phyloP scores from a whole-genome alignment of 2,329 filamentous ascomycete genomes.

The Fusarium dimerum region DNA sequence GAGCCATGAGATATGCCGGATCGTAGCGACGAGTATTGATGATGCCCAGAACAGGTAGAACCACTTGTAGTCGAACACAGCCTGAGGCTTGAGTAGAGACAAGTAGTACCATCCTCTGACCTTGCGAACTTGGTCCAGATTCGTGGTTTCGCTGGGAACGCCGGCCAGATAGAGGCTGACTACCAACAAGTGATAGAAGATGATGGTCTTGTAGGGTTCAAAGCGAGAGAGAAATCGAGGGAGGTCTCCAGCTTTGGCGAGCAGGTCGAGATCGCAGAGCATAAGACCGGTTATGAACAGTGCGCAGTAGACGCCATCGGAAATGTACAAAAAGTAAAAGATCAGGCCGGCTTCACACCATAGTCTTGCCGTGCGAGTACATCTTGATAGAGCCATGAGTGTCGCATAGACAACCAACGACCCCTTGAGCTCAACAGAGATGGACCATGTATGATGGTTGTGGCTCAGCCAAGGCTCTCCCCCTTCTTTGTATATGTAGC shows the following conservation, averaged over 20 bases:
- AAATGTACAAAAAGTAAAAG: constrained; percentile 67
- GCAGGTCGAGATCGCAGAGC: constrained; percentile 60
- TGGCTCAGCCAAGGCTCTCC: constrained; percentile 52
- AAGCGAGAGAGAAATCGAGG: constrained; percentile 50
- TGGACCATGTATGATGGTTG: constrained; percentile 64
- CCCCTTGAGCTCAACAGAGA: constrained; percentile 63
- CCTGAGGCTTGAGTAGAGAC: constrained; percentile 64
- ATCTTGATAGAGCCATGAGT: constrained; percentile 57
- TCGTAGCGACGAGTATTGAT: constrained; percentile 53
- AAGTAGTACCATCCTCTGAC: constrained; percentile 63
- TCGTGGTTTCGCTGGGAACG: constrained; percentile 53
- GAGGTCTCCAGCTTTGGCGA: constrained; percentile 51
- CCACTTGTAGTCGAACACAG: constrained; percentile 67
- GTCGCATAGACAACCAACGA: constrained; percentile 64
- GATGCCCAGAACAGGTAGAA: constrained; percentile 67
- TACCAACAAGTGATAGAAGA: constrained; percentile 55
- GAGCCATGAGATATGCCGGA: constrained; percentile 59
- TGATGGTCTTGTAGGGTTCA: constrained; percentile 48
- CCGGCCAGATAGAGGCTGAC: constrained; percentile 60
- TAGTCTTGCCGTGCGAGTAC: constrained; percentile 55
- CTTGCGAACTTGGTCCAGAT: constrained; percentile 50
- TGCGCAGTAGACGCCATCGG: constrained; percentile 63
- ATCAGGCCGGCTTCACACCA: constrained; percentile 54
- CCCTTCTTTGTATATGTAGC: constrained; percentile 62
- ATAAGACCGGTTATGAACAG: constrained; percentile 64